Evolutionary conservation across 768 basidiomycete genomes (phyloP).

Genomic region (Boletus reticuloceps): DNA sequence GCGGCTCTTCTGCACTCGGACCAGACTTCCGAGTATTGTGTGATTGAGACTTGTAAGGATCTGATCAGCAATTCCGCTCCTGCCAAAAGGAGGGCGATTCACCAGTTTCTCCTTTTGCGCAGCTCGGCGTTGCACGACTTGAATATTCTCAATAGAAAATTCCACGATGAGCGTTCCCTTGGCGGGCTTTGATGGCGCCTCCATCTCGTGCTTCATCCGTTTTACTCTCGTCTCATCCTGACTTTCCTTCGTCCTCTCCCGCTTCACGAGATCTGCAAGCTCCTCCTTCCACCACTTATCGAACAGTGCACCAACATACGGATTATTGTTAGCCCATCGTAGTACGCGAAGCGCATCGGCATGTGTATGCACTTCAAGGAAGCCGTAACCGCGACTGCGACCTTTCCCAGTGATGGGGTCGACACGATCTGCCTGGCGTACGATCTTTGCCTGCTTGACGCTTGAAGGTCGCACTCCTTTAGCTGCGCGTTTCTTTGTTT

Average conservation of each 20-base stretch:
- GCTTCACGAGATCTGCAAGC: slow-evolving; percentile 52
- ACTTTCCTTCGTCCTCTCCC: slow-evolving; percentile 47
- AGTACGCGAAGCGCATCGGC: slow-evolving; percentile 88
- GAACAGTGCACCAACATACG: slow-evolving; percentile 60
- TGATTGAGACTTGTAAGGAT: slow-evolving; percentile 5
- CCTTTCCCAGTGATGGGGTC: slow-evolving; percentile 87
- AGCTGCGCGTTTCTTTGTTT: slow-evolving; percentile 23
- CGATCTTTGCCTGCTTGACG: slow-evolving; percentile 90
- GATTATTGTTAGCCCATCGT: slow-evolving; percentile 93
- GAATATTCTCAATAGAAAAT: slow-evolving; percentile 93
- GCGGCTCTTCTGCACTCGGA: slow-evolving; percentile 30
- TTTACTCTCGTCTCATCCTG: slow-evolving; percentile 53
- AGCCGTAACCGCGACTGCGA: slow-evolving; percentile 91
- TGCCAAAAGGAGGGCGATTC: not conserved
- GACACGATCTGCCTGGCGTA: slow-evolving; percentile 85
- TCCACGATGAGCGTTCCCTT: slow-evolving; percentile 76
- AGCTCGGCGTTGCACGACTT: slow-evolving; percentile 78
- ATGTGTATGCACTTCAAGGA: slow-evolving; percentile 86
- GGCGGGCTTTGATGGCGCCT: slow-evolving; percentile 35
- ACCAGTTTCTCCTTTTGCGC: slow-evolving; percentile 43
- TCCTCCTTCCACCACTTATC: slow-evolving; percentile 87
- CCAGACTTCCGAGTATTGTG: slow-evolving; percentile 1
- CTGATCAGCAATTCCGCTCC: not conserved
- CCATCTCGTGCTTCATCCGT: slow-evolving; percentile 56
- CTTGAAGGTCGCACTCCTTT: slow-evolving; percentile 36